These are phyloP conservation scores for Schoenoplectus triqueter DNA, from an alignment of 202 grass and related monocot species.

Conservation along the genomic window DNA sequence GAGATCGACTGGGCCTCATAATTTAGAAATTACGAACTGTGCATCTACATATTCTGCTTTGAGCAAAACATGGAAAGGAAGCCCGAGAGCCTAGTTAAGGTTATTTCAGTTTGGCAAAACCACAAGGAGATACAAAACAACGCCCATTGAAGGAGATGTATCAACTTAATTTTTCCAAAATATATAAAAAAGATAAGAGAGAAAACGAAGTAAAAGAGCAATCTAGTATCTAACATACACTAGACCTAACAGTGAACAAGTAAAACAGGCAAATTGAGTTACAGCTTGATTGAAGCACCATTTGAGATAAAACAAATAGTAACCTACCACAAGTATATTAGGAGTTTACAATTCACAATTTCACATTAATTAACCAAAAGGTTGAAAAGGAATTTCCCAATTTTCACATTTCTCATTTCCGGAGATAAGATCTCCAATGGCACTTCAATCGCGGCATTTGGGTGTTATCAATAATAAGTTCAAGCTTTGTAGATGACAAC, in stretches of 20 bases:
- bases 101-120: too few relatives aligned
- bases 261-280: neutral
- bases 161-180: neutral
- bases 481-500: slow-evolving; percentile 78
- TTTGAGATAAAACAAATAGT: neutral
- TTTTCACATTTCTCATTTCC: slow-evolving; percentile 10
- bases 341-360: slow-evolving; percentile 5
- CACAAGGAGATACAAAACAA: neutral
- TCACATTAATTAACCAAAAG: neutral
- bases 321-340: neutral
- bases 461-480: slow-evolving; percentile 31
- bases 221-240: neutral
- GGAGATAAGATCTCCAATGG: neutral
- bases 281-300: slow-evolving; percentile 23
- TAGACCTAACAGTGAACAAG: neutral
- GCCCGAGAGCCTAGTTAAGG: too few relatives aligned
- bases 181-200: neutral
- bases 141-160: neutral
- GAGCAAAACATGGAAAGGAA: too few relatives aligned
- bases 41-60: too few relatives aligned
- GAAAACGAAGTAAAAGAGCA: neutral
- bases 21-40: too few relatives aligned
- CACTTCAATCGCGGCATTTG: neutral
- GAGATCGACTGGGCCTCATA: too few relatives aligned
- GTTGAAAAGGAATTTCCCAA: neutral